Percentiles rank a stretch among this genome's conserved stretches.
These are phyloP conservation scores for Tetratostichococcus sp. DNA, from an alignment of 139 green algal genomes.

Conservation along the genomic window DNA sequence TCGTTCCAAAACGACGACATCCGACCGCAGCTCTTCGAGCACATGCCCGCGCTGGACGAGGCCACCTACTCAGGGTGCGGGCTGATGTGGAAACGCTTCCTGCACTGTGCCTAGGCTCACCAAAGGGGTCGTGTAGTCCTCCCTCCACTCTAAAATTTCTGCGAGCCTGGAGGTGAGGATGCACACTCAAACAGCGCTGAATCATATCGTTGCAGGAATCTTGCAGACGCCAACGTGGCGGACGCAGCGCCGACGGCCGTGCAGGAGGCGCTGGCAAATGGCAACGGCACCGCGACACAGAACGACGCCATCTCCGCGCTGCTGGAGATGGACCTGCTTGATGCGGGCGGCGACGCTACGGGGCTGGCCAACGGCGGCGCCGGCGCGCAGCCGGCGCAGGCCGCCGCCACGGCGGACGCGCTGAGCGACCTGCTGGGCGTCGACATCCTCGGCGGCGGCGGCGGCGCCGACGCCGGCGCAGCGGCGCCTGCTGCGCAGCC, in stretches of 20 bases:
- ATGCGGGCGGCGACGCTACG: background rate
- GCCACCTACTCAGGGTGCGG: constrained; percentile 37
- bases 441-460: constrained; percentile 2
- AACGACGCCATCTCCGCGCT: constrained; percentile 33
- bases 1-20: constrained; percentile 64
- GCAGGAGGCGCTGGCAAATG: constrained; percentile 15
- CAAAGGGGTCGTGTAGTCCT: background rate
- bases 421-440: constrained; percentile 44
- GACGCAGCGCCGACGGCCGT: constrained; percentile 25
- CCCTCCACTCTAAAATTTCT: too few relatives aligned
- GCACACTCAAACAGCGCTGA: too few relatives aligned
- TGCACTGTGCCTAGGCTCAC: too few relatives aligned
- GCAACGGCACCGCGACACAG: constrained; percentile 1
- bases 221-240: background rate
- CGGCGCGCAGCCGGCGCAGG: background rate
- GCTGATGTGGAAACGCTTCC: too few relatives aligned
- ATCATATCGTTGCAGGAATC: background rate
- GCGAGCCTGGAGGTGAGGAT: too few relatives aligned
- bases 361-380: constrained; percentile 3
- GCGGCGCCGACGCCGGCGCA: background rate
- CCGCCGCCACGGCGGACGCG: background rate
- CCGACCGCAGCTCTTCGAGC: constrained; percentile 76
- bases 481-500: too few relatives aligned
- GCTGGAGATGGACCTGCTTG: constrained; percentile 41
- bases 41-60: constrained; percentile 90